Evolutionary conservation across 1,284 basidiomycete genomes (phyloP).

Genomic region (Apiotrichum gamsii): DNA sequence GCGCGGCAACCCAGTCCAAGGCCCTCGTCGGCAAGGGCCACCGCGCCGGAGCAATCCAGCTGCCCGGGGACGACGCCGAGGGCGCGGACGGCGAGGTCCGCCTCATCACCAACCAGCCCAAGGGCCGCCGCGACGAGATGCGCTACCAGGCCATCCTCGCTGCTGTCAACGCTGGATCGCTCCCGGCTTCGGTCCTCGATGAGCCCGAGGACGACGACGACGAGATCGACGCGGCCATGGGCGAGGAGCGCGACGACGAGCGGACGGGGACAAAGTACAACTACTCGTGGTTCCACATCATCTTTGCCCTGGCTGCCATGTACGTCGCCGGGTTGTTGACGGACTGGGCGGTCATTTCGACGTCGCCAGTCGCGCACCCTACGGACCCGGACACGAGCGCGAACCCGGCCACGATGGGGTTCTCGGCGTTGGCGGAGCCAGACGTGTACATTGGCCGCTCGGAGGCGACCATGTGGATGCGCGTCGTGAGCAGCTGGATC

Average conservation of each 20-base stretch:
- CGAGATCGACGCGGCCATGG: slow-evolving; percentile 60
- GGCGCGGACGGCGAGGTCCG: slow-evolving; percentile 56
- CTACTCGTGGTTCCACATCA: slow-evolving; percentile 97
- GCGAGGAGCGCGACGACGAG: slow-evolving; percentile 84
- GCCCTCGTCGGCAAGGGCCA: slow-evolving; percentile 71
- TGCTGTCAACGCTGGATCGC: slow-evolving; percentile 92
- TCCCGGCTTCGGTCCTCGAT: slow-evolving; percentile 85
- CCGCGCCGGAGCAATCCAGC: slow-evolving; percentile 52
- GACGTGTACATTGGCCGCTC: slow-evolving; percentile 94
- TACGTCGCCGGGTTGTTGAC: slow-evolving; percentile 98
- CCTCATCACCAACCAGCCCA: slow-evolving; percentile 77
- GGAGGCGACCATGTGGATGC: slow-evolving; percentile 98
- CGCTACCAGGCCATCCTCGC: slow-evolving; percentile 91
- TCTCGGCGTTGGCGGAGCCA: slow-evolving; percentile 23
- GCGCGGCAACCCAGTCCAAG: slow-evolving; percentile 90
- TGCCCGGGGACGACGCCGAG: slow-evolving; percentile 51
- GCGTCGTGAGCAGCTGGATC: slow-evolving; percentile 90
- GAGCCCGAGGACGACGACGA: slow-evolving; percentile 70
- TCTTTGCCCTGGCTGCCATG: slow-evolving; percentile 94
- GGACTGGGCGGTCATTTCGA: slow-evolving; percentile 67
- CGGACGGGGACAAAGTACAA: slow-evolving; percentile 95
- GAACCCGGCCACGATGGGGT: slow-evolving; percentile 1
- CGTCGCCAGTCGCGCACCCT: slow-evolving; percentile 33
- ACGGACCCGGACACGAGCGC: slow-evolving; percentile 19
- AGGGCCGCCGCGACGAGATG: slow-evolving; percentile 70